These are phyloP conservation scores for Globisporangium orthogonon DNA, from an alignment of 352 stramenopile species.

Conservation along the genomic window DNA sequence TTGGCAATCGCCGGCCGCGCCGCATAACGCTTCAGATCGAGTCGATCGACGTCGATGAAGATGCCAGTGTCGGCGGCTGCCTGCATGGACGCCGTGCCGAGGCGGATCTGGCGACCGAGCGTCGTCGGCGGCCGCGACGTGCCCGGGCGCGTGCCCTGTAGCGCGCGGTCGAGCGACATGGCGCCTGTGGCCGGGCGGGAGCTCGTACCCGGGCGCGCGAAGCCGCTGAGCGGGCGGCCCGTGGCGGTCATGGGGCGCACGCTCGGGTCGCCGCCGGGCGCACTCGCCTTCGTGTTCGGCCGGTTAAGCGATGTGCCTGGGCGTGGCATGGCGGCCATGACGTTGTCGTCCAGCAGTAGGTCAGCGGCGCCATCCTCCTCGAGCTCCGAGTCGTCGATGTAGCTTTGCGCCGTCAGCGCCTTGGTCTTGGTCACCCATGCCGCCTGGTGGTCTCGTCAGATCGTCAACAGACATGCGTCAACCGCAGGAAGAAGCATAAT, in stretches of 20 bases:
- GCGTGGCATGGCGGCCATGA: slow-evolving; percentile 79
- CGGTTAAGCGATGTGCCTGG: slow-evolving; percentile 88
- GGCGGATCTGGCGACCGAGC: slow-evolving; percentile 84
- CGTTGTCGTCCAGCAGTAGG: slow-evolving; percentile 91
- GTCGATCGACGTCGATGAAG: slow-evolving; percentile 89
- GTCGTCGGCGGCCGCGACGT: slow-evolving; percentile 86
- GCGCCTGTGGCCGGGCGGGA: slow-evolving; percentile 56
- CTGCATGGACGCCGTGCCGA: slow-evolving; percentile 90
- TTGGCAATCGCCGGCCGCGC: slow-evolving; percentile 81
- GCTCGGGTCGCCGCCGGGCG: slow-evolving; percentile 43
- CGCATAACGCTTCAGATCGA: slow-evolving; percentile 90
- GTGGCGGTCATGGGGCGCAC: slow-evolving; percentile 82
- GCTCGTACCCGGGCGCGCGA: slow-evolving; percentile 74
- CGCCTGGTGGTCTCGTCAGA: slow-evolving; percentile 24
- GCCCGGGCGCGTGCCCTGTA: slow-evolving; percentile 67
- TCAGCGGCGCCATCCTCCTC: slow-evolving; percentile 89
- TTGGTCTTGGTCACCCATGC: slow-evolving; percentile 90
- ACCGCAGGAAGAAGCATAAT: no score
- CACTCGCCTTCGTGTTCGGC: slow-evolving; percentile 48
- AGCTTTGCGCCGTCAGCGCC: slow-evolving; percentile 85
- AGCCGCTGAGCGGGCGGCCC: slow-evolving; percentile 83
- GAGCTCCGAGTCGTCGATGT: slow-evolving; percentile 90
- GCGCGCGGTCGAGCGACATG: slow-evolving; percentile 71
- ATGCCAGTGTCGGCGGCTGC: slow-evolving; percentile 34
- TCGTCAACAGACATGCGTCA: no score